Percentiles rank a stretch among this genome's conserved stretches.
These are phyloP conservation scores for Aspergillus viridinutans DNA, from an alignment of 2,329 filamentous ascomycete genomes.

Conservation along the genomic window DNA sequence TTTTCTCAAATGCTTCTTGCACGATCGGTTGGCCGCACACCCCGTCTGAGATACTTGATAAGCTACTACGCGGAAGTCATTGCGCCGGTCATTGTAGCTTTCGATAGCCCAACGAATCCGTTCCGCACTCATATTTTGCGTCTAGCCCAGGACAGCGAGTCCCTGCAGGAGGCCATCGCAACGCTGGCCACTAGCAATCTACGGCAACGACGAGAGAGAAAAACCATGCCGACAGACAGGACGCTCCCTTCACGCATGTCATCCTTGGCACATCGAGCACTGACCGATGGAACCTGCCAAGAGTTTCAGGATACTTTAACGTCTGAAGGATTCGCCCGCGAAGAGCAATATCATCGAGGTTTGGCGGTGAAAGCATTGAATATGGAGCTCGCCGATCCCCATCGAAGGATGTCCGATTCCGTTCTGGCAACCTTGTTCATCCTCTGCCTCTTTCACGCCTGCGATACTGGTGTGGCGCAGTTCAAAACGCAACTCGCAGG, in stretches of 20 bases:
- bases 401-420: constrained; percentile 74
- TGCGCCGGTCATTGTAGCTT: constrained; percentile 85
- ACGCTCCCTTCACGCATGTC: constrained; percentile 48
- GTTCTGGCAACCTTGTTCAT: constrained; percentile 83
- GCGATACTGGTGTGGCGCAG: constrained; percentile 85
- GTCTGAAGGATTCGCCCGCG: constrained; percentile 60
- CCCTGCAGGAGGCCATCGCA: constrained; percentile 88
- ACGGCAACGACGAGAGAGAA: constrained; percentile 66
- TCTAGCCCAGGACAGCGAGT: constrained; percentile 71
- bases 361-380: constrained; percentile 82
- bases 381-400: constrained; percentile 71
- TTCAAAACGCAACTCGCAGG: constrained; percentile 92
- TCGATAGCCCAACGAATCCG: constrained; percentile 80
- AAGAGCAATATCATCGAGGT: constrained; percentile 80
- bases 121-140: constrained; percentile 79
- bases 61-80: constrained; percentile 93
- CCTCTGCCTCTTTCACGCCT: constrained; percentile 88
- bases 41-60: constrained; percentile 81
- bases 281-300: constrained; percentile 36
- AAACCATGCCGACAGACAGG: constrained; percentile 52
- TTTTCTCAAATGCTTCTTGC: constrained; percentile 35
- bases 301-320: constrained; percentile 38
- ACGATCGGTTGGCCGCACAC: constrained; percentile 58
- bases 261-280: constrained; percentile 42
- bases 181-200: constrained; percentile 85